These are phyloP conservation scores for Saprolegnia diclina DNA, from an alignment of 352 stramenopile species.

Conservation along the genomic window DNA sequence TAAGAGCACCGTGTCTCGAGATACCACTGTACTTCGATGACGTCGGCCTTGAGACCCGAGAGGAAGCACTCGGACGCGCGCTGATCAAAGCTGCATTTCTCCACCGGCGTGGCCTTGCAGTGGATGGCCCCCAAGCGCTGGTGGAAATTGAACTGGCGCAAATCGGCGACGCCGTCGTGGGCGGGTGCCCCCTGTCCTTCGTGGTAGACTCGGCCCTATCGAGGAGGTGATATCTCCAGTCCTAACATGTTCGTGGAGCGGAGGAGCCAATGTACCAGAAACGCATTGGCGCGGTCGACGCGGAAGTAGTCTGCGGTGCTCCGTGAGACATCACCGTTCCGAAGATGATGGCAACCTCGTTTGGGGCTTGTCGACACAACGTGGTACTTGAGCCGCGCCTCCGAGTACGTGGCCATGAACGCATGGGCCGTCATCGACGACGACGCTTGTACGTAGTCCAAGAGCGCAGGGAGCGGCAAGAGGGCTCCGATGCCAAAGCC, in stretches of 20 bases:
- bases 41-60: constrained; percentile 65
- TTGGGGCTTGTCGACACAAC: constrained; percentile 38
- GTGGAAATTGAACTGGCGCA: constrained; percentile 39
- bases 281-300: constrained; percentile 4
- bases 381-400: constrained; percentile 52
- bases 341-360: constrained; percentile 23
- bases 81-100: too few species aligned
- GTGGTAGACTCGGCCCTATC: constrained; percentile 37
- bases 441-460: constrained; percentile 59
- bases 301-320: constrained; percentile 14
- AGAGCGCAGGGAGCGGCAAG: constrained; percentile 53
- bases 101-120: too few species aligned
- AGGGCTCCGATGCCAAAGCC: constrained; percentile 67
- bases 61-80: constrained; percentile 44
- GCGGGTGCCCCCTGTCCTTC: constrained; percentile 43
- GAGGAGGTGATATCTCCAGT: too few species aligned
- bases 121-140: too few species aligned
- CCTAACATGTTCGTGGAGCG: too few species aligned
- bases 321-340: background rate
- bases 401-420: constrained; percentile 48
- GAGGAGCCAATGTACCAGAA: constrained; percentile 27
- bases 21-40: constrained; percentile 51
- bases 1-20: background rate
- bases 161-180: constrained; percentile 66
- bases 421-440: constrained; percentile 41